Evolutionary conservation across 2,329 filamentous ascomycete genomes (phyloP).

Genomic region (Aspergillus eucalypticola): DNA sequence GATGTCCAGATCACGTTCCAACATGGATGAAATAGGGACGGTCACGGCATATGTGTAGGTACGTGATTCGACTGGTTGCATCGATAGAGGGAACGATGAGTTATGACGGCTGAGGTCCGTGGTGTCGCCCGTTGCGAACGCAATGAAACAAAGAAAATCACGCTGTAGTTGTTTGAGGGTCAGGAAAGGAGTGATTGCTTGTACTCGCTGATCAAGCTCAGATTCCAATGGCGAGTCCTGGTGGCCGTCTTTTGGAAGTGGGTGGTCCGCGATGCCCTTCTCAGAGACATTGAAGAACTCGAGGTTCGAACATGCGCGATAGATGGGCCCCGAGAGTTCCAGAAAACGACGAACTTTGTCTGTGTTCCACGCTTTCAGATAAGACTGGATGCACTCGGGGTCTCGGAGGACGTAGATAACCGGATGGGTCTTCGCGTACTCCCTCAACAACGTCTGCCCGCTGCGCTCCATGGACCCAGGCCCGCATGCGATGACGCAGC

Average conservation of each 20-base stretch:
- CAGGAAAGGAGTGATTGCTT: constrained; percentile 58
- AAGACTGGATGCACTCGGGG: constrained; percentile 62
- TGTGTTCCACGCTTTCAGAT: constrained; percentile 59
- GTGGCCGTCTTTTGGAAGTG: constrained; percentile 23
- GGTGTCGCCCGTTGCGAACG: constrained; percentile 53
- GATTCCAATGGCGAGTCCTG: constrained; percentile 28
- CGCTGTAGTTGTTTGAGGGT: constrained; percentile 68
- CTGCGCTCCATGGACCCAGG: constrained; percentile 67
- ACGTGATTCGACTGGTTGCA: constrained; percentile 60
- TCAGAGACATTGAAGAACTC: constrained; percentile 77
- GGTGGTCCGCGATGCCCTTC: constrained; percentile 33
- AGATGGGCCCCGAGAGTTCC: constrained; percentile 51
- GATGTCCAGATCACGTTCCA: constrained; percentile 58
- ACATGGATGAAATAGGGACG: constrained; percentile 59
- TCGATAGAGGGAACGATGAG: constrained; percentile 62
- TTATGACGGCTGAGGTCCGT: constrained; percentile 35
- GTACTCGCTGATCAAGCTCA: constrained; percentile 42
- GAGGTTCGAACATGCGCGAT: constrained; percentile 68
- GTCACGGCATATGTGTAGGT: constrained; percentile 68
- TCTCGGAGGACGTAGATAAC: constrained; percentile 72
- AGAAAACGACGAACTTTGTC: constrained; percentile 61
- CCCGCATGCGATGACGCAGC: constrained; percentile 70
- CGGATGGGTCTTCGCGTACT: constrained; percentile 65
- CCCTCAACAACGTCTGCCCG: constrained; percentile 60
- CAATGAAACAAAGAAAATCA: constrained; percentile 69